Evolutionary conservation across 768 basidiomycete species (phyloP), one percentile per base, ranked within the genome.

Genomic region (Suillus ampliporus): DNA sequence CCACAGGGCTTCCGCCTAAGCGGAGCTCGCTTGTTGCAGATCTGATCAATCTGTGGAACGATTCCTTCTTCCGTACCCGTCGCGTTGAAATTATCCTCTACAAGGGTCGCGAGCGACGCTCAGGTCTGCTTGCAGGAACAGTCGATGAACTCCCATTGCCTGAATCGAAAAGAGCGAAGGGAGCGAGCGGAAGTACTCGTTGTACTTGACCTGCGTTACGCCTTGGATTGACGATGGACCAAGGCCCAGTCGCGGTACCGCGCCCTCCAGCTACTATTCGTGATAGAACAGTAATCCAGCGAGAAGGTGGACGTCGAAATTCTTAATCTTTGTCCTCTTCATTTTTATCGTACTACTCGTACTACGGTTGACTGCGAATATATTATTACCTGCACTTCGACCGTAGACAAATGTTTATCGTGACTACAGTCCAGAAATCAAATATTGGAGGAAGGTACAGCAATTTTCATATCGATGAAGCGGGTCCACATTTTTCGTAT

Each of bases 21-120:
- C 84, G 86, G 15, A 82, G 89, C 31, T 79, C 76, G 10, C 78
- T 92, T 51, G 76, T 85, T 15, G 84, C 84, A 19, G 89, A 91
- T 70, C 80, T 94, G 31, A 78, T 94, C 65, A 86, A 92, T 64
- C 77, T 89, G 37, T 95, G 92, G 92, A 94, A 94, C 72, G 71
- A 76, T 26, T 86, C 84, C 9, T 95, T 92, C 77, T 93, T 93
- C 82, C 70, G 82, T 61, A 76, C 81, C 38, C 90, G 92, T 43
- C 87, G 89, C n/a, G 84, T 90, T 19, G 92, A 94, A 68, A 76
- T 92, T 48, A 81, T 92, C 41, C 79, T 95, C 17, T 94, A 86
- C 80, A 90, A 87, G 71, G 92, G 92, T 40, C 84, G 83, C 51
- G 88, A 92, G 74, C 85, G 90, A 40, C 87, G 89, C 64, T 87